Evolutionary conservation across 1,284 basidiomycete species (phyloP), one percentile per base, ranked within the genome.

Genomic region (Inonotus hispidus): DNA sequence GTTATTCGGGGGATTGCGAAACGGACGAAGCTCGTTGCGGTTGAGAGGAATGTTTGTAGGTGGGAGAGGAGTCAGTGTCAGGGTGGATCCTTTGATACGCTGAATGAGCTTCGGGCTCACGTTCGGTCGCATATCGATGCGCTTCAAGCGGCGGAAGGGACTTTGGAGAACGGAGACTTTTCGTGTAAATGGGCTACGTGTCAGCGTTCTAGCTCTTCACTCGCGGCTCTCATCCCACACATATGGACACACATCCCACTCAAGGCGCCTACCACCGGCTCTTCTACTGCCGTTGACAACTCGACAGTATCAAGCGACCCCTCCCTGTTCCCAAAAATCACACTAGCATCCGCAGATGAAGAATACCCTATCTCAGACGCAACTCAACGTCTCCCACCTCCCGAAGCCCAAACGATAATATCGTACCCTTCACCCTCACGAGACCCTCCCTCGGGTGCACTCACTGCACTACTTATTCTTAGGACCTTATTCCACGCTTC

Each of bases 1-100:
- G 79, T 95, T 58, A 90, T 95, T 38, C 82, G 84, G 25, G 92
- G 92, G 4, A 86, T 95, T 39, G 82, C 83, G 64, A 75, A 88
- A 56, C 78, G 82, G 52, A 85, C 84, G 70, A 83, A 87, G 60
- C 68, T 77, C 1, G 72, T 80, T 45, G 73, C 75, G 3, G 77
- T 74, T 56, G 83, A 86, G 45, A 77, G 77, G 56, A 88, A 86
- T 72, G 82, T 82, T 67, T 92, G 90, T 68, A 78, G 77, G 41
- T 90, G 89, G 89, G 73, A 87, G 67, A 77, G 79, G 47, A 77
- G 76, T 0, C 74, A 81, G 64, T 90, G 90, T 69, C 41, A 73
- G 57, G 69, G 74, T 2, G 67, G 75, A 8, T 71, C 78, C 14
- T 84, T 82, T 64, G 66, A 72, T 2, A 78, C 79, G 16, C 76